A percentile compares a stretch with the other conserved stretches of the same genome.
Conservation (phyloP, 345 rosid genomes). For the Xanthoceras sorbifolium region DNA sequence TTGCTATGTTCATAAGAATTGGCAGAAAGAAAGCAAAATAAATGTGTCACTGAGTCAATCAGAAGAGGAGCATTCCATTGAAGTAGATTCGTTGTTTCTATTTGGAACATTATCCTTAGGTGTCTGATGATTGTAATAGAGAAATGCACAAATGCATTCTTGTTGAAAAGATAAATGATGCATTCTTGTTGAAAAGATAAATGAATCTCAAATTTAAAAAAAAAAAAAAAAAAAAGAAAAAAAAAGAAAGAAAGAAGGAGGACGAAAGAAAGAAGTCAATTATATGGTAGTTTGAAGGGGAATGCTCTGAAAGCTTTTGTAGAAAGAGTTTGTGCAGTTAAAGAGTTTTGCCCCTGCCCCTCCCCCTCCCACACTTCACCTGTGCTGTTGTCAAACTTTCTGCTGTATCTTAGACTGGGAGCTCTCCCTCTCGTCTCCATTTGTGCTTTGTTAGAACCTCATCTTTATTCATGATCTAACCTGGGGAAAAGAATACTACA, state of each 20-base stretch:
- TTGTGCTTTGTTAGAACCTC: not conserved
- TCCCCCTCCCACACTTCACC: no score
- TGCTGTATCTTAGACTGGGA: not conserved
- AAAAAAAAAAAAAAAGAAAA: no score
- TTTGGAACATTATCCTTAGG: not conserved
- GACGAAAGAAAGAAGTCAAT: no score
- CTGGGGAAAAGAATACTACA: not conserved
- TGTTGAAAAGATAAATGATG: no score
- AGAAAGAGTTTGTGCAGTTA: no score
- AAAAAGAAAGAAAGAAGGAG: no score
- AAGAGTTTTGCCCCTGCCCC: no score
- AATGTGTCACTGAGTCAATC: not conserved
- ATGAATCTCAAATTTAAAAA: no score
- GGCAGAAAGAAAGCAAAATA: not conserved
- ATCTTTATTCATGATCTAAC: not conserved
- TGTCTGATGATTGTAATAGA: not conserved
- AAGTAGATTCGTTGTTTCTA: not conserved
- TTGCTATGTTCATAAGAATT: not conserved
- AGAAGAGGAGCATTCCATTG: not conserved
- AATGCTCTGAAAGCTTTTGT: no score
- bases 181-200: no score
- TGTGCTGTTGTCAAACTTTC: not conserved
- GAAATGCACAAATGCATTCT: no score
- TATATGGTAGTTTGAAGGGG: no score
- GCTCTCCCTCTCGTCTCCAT: not conserved